Evolutionary conservation across 2,329 filamentous ascomycete genomes (phyloP).

Genomic region (Penicillium fuscoglaucum): DNA sequence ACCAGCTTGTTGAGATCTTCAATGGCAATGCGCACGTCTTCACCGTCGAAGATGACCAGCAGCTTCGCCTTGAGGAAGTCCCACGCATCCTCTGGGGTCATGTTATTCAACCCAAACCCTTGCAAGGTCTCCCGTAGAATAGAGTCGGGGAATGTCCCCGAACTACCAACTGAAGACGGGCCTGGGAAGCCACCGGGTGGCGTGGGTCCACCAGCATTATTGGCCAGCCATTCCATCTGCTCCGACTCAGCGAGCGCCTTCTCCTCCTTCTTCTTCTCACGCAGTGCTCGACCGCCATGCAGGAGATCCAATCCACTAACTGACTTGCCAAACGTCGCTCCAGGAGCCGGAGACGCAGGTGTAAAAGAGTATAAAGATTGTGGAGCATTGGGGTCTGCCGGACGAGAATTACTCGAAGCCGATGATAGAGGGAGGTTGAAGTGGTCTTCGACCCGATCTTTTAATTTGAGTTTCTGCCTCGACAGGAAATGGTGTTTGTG

Average conservation of each 20-base stretch:
- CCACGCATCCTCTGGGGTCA: slow-evolving; percentile 68
- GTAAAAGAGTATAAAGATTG: slow-evolving; percentile 67
- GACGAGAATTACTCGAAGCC: slow-evolving; percentile 64
- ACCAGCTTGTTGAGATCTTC: slow-evolving; percentile 67
- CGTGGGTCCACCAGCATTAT: slow-evolving; percentile 25
- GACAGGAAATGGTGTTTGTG: slow-evolving; percentile 65
- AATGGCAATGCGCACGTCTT: slow-evolving; percentile 63
- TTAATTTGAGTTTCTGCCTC: slow-evolving; percentile 65
- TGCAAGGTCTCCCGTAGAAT: slow-evolving; percentile 45
- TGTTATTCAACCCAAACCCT: slow-evolving; percentile 65
- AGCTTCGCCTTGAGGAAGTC: slow-evolving; percentile 64
- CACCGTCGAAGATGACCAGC: slow-evolving; percentile 64
- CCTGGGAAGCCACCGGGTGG: slow-evolving; percentile 35
- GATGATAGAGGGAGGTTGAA: slow-evolving; percentile 61
- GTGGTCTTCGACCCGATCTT: slow-evolving; percentile 59
- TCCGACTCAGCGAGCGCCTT: slow-evolving; percentile 50
- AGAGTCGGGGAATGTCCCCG: slow-evolving; percentile 32
- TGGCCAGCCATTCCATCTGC: slow-evolving; percentile 36
- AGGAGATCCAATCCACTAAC: slow-evolving; percentile 78
- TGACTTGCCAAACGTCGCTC: slow-evolving; percentile 72
- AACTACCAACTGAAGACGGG: slow-evolving; percentile 35
- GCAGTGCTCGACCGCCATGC: slow-evolving; percentile 71
- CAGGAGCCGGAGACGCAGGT: slow-evolving; percentile 61
- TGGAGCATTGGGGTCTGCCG: slow-evolving; percentile 62
- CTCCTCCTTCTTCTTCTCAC: slow-evolving; percentile 79